phyloP scores from a whole-genome alignment of 2,329 filamentous ascomycete species.

The Trichoderma koningiopsis region DNA sequence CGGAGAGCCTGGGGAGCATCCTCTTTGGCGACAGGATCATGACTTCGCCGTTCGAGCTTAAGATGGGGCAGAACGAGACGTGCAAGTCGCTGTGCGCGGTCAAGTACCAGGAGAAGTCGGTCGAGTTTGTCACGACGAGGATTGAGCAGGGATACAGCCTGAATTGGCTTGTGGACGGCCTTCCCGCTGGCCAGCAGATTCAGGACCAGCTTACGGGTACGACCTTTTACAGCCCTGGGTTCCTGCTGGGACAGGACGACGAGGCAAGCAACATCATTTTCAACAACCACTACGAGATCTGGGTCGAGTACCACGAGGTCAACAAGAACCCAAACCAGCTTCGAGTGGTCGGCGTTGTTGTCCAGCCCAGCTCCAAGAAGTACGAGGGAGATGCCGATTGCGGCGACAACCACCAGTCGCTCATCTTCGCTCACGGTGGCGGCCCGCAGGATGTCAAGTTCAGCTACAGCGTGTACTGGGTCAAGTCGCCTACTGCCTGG shows the following conservation, averaged over 20 bases:
- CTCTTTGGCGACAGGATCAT: conserved; percentile 96
- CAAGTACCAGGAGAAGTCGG: conserved; percentile 64
- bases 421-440: conserved; percentile 64
- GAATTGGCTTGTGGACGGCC: conserved; percentile 93
- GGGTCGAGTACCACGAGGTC: conserved; percentile 88
- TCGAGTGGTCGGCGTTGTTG: conserved; percentile 88
- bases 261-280: conserved; percentile 63
- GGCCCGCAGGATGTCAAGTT: conserved; percentile 68
- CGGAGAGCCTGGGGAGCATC: conserved; percentile 87
- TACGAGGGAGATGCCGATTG: conserved; percentile 64
- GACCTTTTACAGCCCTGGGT: conserved; percentile 89
- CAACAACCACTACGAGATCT: conserved; percentile 96
- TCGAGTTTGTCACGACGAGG: conserved; percentile 78
- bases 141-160: conserved; percentile 87
- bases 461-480: conserved; percentile 93
- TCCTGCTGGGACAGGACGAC: conserved; percentile 67
- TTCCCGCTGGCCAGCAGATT: conserved; percentile 85
- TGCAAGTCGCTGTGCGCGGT: conserved; percentile 79
- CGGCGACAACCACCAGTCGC: conserved; percentile 53
- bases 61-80: conserved; percentile 83
- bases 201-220: conserved; percentile 74
- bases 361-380: conserved; percentile 76
- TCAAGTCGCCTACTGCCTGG: conserved; percentile 81
- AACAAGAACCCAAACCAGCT: conserved; percentile 66
- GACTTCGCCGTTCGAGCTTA: conserved; percentile 89